Base-by-base conservation (phyloP, 1,284 basidiomycete species). In the Boletus sp. region DNA sequence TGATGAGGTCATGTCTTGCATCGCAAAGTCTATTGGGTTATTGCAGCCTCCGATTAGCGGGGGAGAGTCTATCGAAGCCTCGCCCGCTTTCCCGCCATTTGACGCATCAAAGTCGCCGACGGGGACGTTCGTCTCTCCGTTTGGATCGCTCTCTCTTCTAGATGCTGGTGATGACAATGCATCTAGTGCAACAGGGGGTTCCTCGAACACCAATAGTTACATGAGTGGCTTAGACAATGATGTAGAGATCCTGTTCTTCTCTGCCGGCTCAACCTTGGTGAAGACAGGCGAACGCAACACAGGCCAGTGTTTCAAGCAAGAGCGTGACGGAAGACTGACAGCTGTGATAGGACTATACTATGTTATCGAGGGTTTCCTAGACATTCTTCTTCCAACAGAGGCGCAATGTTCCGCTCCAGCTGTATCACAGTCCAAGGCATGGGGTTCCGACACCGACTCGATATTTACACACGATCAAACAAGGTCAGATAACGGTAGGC, bases 281-380 rank as follows among this genome's bases (percentile, higher is more conserved):
- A 93, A 89, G 70, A 94, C 95, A 9, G 97, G 95, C 33, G 97
- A 99, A 74, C 81, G 84, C 52, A 90, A 95, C 65, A 92, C 93
- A 46, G 93, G 93, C 85, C 64, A 38, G 78, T 68, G 21, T 38
- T 51, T 51, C 27, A 30, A 25, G 23, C 38, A 28, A 49, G 38
- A 33, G 56, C 6, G 35, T 33, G 23, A 27, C n/a, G 25, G 49
- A 14, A 40, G 21, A 57, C 57, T 63, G 57, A 69, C 30, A 17
- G 40, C 48, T 33, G 49, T 55, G 63, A 58, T 6, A 87, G 97
- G 97, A 13, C 79, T 99, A 30, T 99, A 97, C 81, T 99, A 97
- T 70, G 95, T 99, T 48, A 97, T 99, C 52, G 97, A 99, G 66
- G 97, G 97, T 0, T 95, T 98, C 76, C 79, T 99, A 44, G 97